Conservation (phyloP, 371 early-diverging fungal species). For the Circinella minor region DNA sequence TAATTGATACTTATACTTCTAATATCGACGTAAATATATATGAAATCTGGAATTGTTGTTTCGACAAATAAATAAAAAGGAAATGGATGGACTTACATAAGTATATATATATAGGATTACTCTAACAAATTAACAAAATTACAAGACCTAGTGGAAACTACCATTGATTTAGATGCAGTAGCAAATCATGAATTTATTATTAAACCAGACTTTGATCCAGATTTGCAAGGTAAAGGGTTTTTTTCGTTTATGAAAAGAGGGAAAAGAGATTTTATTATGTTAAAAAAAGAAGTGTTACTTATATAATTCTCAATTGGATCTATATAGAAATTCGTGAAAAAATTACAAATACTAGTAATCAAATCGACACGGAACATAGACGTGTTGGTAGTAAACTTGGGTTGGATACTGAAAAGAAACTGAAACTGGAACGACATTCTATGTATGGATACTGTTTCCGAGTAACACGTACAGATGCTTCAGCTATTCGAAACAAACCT, state of each 20-base stretch:
- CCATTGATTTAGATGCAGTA: constrained; percentile 87
- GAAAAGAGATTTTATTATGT: too few species aligned
- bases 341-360: constrained; percentile 61
- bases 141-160: constrained; percentile 83
- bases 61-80: too few species aligned
- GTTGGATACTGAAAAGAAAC: constrained; percentile 85
- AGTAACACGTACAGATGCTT: constrained; percentile 65
- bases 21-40: constrained; percentile 18
- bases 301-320: too few species aligned
- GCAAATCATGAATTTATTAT: constrained; percentile 92
- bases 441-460: constrained; percentile 89
- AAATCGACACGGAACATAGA: constrained; percentile 70
- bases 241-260: neutral
- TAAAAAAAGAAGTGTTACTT: too few species aligned
- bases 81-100: too few species aligned
- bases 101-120: constrained; percentile 41
- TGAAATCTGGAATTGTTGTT: too few species aligned
- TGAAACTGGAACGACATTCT: constrained; percentile 87
- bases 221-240: constrained; percentile 66
- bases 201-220: constrained; percentile 82
- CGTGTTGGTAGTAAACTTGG: constrained; percentile 65
- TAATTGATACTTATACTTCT: constrained; percentile 28
- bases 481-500: constrained; percentile 57
- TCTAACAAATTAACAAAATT: constrained; percentile 63
- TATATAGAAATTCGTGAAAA: constrained; percentile 60